Base-by-base conservation (phyloP, 1,284 basidiomycete genomes). In the Pholiota adiposa region DNA sequence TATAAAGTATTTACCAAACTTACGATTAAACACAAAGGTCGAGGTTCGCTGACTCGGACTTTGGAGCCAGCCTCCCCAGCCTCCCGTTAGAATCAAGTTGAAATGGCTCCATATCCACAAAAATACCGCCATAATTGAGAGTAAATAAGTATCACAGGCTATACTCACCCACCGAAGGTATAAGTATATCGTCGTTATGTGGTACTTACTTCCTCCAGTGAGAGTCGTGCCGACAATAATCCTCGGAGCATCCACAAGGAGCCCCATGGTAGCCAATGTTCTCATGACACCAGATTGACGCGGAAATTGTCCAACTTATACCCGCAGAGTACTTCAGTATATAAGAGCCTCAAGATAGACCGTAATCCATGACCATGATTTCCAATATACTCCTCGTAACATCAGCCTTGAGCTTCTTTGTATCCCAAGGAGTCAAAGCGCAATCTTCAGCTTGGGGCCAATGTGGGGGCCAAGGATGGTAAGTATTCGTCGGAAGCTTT, bases 381-480 rank as follows among this genome's bases (percentile, higher is more conserved):
- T 46, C 41, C 12, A 52, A 44, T 11, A 27, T 29, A 18, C 38
- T 53, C 25, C 23, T 68, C 34, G 58, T 51, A 14, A 23, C 62
- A 21, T 56, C 60, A 8, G 29, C 60, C 19, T 41, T 66, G 25
- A 43, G 67, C 31, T 61, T 65, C 14, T 53, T 72, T 21, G 36
- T 68, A 41, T 18, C 21, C 6, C 60, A 56, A 25, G 57, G 44
- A 19, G 69, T 59, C 14, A 59, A 38, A 18, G 79, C 79, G 5
- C 80, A 83, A 63, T 72, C 78, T 14, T 65, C 71, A 51, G 77
- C 75, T 14, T 83, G 75, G 73, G 77, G 75, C 21, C 81, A 83
- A 62, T 83, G 82, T 67, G 82, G 81, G 41, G 82, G 82, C 25
- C 73, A 73, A 58, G 77, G 77, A 55, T 83, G 81, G 81, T 82